These are phyloP conservation scores for Coleophoma eucalyptorum DNA, from an alignment of 2,329 filamentous ascomycete species.

Conservation along the genomic window DNA sequence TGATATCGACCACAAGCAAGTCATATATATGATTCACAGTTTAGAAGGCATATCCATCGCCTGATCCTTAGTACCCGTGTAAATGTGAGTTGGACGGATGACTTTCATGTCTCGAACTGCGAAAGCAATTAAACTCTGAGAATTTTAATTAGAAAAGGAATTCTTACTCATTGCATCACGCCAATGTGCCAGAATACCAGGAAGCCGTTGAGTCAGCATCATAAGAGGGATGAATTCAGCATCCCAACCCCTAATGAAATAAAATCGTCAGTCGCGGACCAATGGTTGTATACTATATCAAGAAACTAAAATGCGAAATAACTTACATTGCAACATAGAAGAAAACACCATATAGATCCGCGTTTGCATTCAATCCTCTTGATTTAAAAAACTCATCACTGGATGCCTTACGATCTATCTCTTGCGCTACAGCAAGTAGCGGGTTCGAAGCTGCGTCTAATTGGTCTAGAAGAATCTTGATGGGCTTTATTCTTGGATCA, in stretches of 20 bases:
- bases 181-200: constrained; percentile 27
- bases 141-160: constrained; percentile 11
- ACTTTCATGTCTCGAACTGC: neutral
- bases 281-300: neutral
- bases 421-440: constrained; percentile 31
- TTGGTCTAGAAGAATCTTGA: constrained; percentile 24
- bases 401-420: constrained; percentile 32
- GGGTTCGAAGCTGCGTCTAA: constrained; percentile 22
- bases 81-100: neutral
- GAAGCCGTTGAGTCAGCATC: constrained; percentile 7
- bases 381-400: constrained; percentile 32
- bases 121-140: neutral
- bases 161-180: constrained; percentile 24
- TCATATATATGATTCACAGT: no score
- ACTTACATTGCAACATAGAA: constrained; percentile 35
- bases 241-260: neutral
- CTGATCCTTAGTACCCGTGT: neutral
- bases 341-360: constrained; percentile 40
- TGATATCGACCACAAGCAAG: no score
- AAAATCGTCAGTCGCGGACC: neutral
- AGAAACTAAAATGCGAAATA: neutral
- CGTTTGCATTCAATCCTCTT: constrained; percentile 36
- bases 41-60: no score
- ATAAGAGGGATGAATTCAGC: neutral
- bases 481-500: constrained; percentile 31